Evolutionary conservation across 2,329 filamentous ascomycete species (phyloP).

Genomic region (Podosphaera xanthii): DNA sequence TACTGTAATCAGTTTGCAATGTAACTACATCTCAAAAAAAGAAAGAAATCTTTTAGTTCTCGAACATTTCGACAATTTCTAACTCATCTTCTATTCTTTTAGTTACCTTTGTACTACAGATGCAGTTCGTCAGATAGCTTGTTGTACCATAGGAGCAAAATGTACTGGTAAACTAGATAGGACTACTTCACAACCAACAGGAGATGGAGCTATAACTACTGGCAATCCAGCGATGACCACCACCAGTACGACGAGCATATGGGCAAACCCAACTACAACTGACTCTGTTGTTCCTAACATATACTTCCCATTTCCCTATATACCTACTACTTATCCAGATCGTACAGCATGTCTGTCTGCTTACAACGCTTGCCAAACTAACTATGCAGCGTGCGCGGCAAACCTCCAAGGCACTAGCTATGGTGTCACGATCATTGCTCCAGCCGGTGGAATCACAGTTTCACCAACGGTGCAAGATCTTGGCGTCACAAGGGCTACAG

Average conservation of each 20-base stretch:
- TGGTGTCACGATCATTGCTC: constrained; percentile 32
- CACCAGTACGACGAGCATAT: constrained; percentile 4
- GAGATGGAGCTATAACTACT: constrained; percentile 4
- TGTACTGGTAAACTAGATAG: constrained; percentile 14
- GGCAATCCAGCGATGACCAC: constrained; percentile 4
- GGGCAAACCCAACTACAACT: constrained; percentile 9
- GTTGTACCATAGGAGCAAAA: constrained; percentile 15
- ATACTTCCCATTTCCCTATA: constrained; percentile 37
- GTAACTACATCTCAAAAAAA: too few relatives aligned
- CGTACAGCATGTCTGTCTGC: constrained; percentile 28
- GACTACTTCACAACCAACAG: constrained; percentile 4
- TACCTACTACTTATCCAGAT: constrained; percentile 27
- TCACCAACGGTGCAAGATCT: constrained; percentile 19
- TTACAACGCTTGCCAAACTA: constrained; percentile 26
- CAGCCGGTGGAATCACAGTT: constrained; percentile 29
- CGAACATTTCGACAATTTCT: neutral
- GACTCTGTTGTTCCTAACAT: constrained; percentile 31
- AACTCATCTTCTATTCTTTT: neutral
- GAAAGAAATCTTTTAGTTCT: neutral
- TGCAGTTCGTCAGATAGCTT: constrained; percentile 13
- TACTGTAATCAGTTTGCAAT: too few relatives aligned
- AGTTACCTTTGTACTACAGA: constrained; percentile 9
- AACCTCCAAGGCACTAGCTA: constrained; percentile 23
- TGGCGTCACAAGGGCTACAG: constrained; percentile 24
- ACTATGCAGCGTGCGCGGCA: constrained; percentile 30